Evolutionary conservation across 306 rosid species (phyloP).

Genomic region (Luffa acutangula): DNA sequence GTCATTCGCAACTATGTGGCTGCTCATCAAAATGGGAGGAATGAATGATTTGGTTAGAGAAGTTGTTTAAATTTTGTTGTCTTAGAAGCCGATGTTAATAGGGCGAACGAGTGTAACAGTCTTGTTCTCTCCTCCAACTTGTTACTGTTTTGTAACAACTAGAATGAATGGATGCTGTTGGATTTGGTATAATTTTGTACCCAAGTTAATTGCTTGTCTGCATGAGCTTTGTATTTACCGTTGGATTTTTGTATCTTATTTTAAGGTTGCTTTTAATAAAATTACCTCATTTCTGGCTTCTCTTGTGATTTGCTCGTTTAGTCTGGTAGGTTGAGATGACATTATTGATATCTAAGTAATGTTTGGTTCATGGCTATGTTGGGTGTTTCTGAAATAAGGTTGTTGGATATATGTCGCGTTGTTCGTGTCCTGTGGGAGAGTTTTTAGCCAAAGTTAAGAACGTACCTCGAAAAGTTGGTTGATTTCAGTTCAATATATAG

Average conservation of each 20-base stretch:
- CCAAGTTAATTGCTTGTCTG: constrained; percentile 15
- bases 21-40: constrained; percentile 65
- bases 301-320: background rate
- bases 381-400: too few species aligned
- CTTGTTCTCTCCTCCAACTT: constrained; percentile 12
- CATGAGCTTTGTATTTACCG: background rate
- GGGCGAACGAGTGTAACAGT: constrained; percentile 14
- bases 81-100: constrained; percentile 9
- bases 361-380: background rate
- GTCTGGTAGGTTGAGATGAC: background rate
- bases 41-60: constrained; percentile 31
- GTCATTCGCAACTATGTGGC: constrained; percentile 79
- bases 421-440: too few species aligned
- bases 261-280: constrained; percentile 2
- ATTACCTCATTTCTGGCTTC: background rate
- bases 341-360: background rate
- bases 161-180: constrained; percentile 12
- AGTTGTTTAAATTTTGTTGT: constrained; percentile 9
- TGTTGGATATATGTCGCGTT: too few species aligned
- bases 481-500: background rate
- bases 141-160: constrained; percentile 42
- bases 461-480: background rate
- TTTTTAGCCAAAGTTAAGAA: too few species aligned
- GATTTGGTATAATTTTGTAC: constrained; percentile 15
- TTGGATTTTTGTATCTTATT: background rate